These are phyloP conservation scores for Ceratocystis alfenasii DNA, from an alignment of 2,329 filamentous ascomycete genomes.

Conservation along the genomic window DNA sequence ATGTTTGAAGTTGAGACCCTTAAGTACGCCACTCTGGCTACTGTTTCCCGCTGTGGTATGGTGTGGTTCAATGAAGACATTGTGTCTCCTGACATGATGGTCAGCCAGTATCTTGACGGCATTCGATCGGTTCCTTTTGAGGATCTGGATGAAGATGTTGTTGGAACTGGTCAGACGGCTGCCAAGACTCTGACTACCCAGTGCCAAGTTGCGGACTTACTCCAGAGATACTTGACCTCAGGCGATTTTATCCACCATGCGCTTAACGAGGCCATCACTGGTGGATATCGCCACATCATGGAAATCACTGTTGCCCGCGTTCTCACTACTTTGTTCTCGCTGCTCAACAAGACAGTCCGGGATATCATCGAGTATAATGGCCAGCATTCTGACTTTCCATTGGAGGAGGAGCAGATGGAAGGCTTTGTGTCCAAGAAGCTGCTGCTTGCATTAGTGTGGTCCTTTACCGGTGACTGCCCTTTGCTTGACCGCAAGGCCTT, in stretches of 20 bases:
- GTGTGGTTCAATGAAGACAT: slow-evolving; percentile 99
- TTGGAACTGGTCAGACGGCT: slow-evolving; percentile 61
- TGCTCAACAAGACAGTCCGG: slow-evolving; percentile 86
- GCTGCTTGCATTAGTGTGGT: slow-evolving; percentile 85
- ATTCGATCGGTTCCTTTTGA: slow-evolving; percentile 78
- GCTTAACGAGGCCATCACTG: slow-evolving; percentile 56
- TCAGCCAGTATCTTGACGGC: slow-evolving; percentile 76
- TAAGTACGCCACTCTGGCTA: slow-evolving; percentile 93
- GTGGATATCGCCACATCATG: slow-evolving; percentile 88
- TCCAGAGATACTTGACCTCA: slow-evolving; percentile 61
- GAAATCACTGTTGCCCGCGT: slow-evolving; percentile 87
- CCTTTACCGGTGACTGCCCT: slow-evolving; percentile 88
- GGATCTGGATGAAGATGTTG: slow-evolving; percentile 85
- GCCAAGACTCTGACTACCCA: slow-evolving; percentile 71
- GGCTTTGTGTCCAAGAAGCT: slow-evolving; percentile 87
- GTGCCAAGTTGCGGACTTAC: slow-evolving; percentile 62
- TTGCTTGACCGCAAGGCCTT: slow-evolving; percentile 77
- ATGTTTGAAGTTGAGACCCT: slow-evolving; percentile 99
- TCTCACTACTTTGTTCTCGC: slow-evolving; percentile 83
- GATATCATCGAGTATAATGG: slow-evolving; percentile 92
- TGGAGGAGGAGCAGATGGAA: slow-evolving; percentile 83
- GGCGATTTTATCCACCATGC: slow-evolving; percentile 73
- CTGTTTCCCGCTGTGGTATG: slow-evolving; percentile 99
- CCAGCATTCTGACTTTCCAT: slow-evolving; percentile 84
- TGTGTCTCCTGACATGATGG: slow-evolving; percentile 84